Base-by-base conservation (phyloP, 2,329 filamentous ascomycete genomes). In the Apiospora sp. region DNA sequence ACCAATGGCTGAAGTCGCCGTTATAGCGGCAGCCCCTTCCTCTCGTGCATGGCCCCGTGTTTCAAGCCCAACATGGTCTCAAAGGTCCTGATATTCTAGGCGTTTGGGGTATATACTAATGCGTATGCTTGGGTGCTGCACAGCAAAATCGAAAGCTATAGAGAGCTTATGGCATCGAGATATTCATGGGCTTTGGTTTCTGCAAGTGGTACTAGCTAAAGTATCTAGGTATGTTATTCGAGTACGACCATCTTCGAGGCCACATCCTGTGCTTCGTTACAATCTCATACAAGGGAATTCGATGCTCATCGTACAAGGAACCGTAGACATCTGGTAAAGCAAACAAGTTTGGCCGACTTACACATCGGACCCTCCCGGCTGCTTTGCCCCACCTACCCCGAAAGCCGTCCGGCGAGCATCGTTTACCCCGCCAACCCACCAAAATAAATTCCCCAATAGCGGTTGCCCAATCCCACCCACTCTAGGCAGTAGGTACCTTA, bases 341-440 rank as follows among this genome's bases (percentile, higher is more conserved):
- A 58, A 58, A 7, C 27, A 13, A 8, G 5, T 27, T 16, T 67
- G 19, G 2, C 22, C 24, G 69, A 70, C 46, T n/a, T 24, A 41
- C 30, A 70, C 37, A 7, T 41, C 54, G 30, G 48, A 7, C 34
- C 27, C 24, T 41, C 19, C 51, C 54, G 19, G 58, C 34, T 34
- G n/a, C 8, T 22, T 4, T n/a, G 58, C 58, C 34, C 58, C 58
- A 64, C 58, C 58, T n/a, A n/a, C 58, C 10, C 58, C 58, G 58
- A 64, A 64, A 64, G 58, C 34, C 22, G 34, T 6, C 27, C 58
- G 30, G 58, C 30, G 27, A n/a, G 58, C 54, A 54, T 34, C 30
- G 54, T 64, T 71, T 78, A 79, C 79, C 79, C 79, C 79, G 76
- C 79, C 79, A 81, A 81, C 79, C 79, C 79, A 79, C 75, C 78